Base-by-base conservation (phyloP, 2,329 filamentous ascomycete species). In the Alternaria sp. region DNA sequence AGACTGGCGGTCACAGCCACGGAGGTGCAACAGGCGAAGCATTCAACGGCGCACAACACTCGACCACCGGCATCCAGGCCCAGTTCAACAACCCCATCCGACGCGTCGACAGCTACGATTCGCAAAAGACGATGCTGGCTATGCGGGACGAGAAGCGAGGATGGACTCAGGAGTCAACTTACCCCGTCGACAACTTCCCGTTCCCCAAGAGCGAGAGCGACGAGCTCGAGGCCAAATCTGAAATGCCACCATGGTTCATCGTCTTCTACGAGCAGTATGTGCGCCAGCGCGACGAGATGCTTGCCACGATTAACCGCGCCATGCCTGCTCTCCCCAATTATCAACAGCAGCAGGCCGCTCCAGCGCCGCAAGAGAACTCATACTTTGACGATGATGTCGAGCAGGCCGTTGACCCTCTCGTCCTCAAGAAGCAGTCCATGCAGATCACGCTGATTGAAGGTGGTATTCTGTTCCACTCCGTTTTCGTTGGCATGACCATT, bases 231-330 rank as follows among this genome's bases (percentile, higher is more conserved):
- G 54, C 71, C 48, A 68, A 73, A 57, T 79, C 78, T 4, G 78
- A 79, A 65, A 88, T 88, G 86, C 86, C 86, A 0, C 80, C 85
- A 0, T 88, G 87, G 86, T 88, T 88, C 72, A 80, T 87, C 60
- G 85, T 87, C 56, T 88, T 88, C 68, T 88, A 87, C 75, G 86
- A 88, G 75, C 86, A 88, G 59, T 89, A 88, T 58, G 80, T 89
- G 40, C 85, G 85, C 55, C 86, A 89, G 70, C 83, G 86, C 32
- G 82, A 87, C 28, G 85, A 88, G 71, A 83, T 88, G 80, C 77
- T 88, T 63, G 81, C 81, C 57, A 83, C 86, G 80, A 81, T 89
- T 71, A 80, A 82, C 63, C 75, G 74, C 57, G 64, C 72, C 40
- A 75, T 71, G 59, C 71, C 72, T 25, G 62, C 71, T 45, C 59